phyloP scores from a whole-genome alignment of 768 basidiomycete species.

The Tylopilus balloui region DNA sequence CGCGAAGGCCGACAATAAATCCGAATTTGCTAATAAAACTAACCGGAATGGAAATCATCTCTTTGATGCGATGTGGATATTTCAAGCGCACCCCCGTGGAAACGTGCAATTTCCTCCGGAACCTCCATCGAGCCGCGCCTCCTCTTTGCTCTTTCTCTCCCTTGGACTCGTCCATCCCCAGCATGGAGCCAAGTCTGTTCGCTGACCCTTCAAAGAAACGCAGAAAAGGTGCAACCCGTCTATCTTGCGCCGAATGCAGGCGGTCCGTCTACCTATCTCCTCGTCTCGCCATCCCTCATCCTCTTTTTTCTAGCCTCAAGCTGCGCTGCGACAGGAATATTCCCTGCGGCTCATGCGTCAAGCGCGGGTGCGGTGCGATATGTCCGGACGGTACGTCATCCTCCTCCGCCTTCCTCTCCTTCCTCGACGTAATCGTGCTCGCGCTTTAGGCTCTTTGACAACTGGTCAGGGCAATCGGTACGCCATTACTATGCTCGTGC shows the following conservation, averaged over 20 bases:
- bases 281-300: background rate
- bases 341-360: slow-evolving; percentile 77
- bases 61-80: slow-evolving; percentile 13
- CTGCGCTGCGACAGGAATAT: slow-evolving; percentile 64
- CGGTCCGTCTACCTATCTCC: slow-evolving; percentile 38
- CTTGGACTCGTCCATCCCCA: slow-evolving; percentile 13
- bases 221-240: slow-evolving; percentile 67
- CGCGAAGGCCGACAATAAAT: slow-evolving; percentile 17
- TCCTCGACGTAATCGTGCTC: slow-evolving; percentile 18
- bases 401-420: slow-evolving; percentile 7
- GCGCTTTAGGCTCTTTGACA: slow-evolving; percentile 60
- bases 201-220: slow-evolving; percentile 49
- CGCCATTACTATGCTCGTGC: slow-evolving; percentile 7
- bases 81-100: slow-evolving; percentile 15
- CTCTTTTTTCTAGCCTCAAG: slow-evolving; percentile 21
- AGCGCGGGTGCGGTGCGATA: slow-evolving; percentile 75
- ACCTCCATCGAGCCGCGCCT: slow-evolving; percentile 16
- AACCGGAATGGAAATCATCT: slow-evolving; percentile 21
- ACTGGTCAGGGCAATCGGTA: slow-evolving; percentile 82
- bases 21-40: slow-evolving; percentile 16
- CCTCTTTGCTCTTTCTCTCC: slow-evolving; percentile 24
- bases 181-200: slow-evolving; percentile 25
- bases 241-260: slow-evolving; percentile 79
- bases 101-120: slow-evolving; percentile 12
- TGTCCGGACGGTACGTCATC: slow-evolving; percentile 65